These are phyloP conservation scores for Vicia villosa DNA, from an alignment of 306 rosid genomes.

Conservation along the genomic window DNA sequence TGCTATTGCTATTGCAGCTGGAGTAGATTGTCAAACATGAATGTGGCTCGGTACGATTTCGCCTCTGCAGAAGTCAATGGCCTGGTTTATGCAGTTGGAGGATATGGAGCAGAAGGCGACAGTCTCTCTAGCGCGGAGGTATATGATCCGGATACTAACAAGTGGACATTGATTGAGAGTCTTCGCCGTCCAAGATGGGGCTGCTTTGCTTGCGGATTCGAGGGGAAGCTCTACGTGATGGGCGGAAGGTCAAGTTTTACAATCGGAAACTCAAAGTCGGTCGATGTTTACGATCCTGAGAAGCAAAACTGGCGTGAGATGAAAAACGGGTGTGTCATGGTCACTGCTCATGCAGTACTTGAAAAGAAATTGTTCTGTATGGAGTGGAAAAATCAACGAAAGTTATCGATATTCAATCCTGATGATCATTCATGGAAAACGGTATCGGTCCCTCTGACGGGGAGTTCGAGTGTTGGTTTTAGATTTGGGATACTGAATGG, in stretches of 20 bases:
- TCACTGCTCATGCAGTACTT: constrained; percentile 84
- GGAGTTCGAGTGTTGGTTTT: constrained; percentile 74
- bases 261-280: constrained; percentile 85
- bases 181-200: constrained; percentile 96
- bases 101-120: constrained; percentile 64
- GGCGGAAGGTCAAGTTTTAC: constrained; percentile 97
- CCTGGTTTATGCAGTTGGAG: constrained; percentile 87
- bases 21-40: constrained; percentile 71
- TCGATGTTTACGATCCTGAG: constrained; percentile 78
- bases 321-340: constrained; percentile 99
- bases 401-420: constrained; percentile 71
- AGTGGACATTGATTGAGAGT: constrained; percentile 77
- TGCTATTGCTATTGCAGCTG: constrained; percentile 73
- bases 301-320: constrained; percentile 76
- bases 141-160: constrained; percentile 64
- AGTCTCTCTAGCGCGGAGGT: constrained; percentile 85
- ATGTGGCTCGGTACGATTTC: constrained; percentile 81
- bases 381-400: constrained; percentile 99
- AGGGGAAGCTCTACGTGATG: constrained; percentile 93
- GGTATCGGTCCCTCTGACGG: constrained; percentile 80
- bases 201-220: constrained; percentile 88
- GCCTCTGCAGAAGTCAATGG: constrained; percentile 88
- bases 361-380: constrained; percentile 81
- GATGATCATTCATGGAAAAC: constrained; percentile 77
- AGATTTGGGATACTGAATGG: constrained; percentile 73